phyloP scores from a whole-genome alignment of 192 early-diverging fungal genomes.

The Mortierella claussenii region DNA sequence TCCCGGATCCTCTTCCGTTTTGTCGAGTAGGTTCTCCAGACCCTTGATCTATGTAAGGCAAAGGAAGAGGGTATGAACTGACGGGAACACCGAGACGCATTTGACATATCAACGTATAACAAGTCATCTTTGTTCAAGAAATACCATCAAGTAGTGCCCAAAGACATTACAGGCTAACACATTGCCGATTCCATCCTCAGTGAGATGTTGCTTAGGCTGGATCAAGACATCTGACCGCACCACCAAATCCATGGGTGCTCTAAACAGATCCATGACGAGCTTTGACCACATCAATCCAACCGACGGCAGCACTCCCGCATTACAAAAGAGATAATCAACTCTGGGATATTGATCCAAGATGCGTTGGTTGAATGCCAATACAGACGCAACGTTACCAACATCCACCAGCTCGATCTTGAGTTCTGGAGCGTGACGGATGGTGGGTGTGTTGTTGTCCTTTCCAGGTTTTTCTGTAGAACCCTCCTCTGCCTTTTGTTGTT shows the following conservation, averaged over 20 bases:
- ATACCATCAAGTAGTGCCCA: slow-evolving; percentile 69
- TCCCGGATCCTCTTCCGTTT: slow-evolving; percentile 53
- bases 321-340: slow-evolving; percentile 64
- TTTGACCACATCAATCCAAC: slow-evolving; percentile 54
- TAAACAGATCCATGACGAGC: slow-evolving; percentile 36
- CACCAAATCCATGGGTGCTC: slow-evolving; percentile 43
- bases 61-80: neutral
- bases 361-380: slow-evolving; percentile 50
- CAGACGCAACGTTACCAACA: slow-evolving; percentile 44
- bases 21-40: slow-evolving; percentile 53
- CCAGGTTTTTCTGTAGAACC: neutral
- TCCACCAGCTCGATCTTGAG: slow-evolving; percentile 62
- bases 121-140: neutral
- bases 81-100: neutral
- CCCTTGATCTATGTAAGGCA: slow-evolving; percentile 55
- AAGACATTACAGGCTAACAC: slow-evolving; percentile 67
- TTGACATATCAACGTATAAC: too few relatives aligned
- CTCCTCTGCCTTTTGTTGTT: slow-evolving; percentile 14
- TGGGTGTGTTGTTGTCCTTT: neutral
- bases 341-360: slow-evolving; percentile 50
- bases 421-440: slow-evolving; percentile 32
- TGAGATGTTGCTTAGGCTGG: slow-evolving; percentile 59
- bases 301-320: slow-evolving; percentile 62
- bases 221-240: slow-evolving; percentile 55
- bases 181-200: slow-evolving; percentile 60